Evolutionary conservation across 768 basidiomycete genomes (phyloP).

Genomic region (Tephrocybe sp.): DNA sequence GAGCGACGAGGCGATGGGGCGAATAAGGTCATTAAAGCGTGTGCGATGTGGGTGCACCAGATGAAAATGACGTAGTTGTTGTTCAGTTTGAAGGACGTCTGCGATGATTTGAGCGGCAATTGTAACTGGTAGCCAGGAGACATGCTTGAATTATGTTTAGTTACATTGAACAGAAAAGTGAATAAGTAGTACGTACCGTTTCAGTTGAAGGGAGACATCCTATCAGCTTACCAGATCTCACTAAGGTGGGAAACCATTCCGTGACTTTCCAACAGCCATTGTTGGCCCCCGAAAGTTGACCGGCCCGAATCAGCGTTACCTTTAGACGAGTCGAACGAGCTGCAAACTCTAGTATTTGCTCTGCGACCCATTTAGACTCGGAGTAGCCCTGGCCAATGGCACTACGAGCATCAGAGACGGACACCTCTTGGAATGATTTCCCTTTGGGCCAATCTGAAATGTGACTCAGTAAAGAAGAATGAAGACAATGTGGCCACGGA

Average conservation of each 20-base stretch:
- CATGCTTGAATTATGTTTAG: constrained; percentile 1
- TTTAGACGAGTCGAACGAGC: constrained; percentile 16
- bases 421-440: constrained; percentile 12
- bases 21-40: not conserved
- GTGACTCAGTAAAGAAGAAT: not conserved
- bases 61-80: constrained; percentile 9
- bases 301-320: constrained; percentile 30
- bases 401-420: constrained; percentile 19
- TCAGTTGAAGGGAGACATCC: constrained; percentile 5
- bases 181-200: not conserved
- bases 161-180: too few species aligned
- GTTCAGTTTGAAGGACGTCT: constrained; percentile 11
- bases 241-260: constrained; percentile 37
- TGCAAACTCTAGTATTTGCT: constrained; percentile 31
- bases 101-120: constrained; percentile 18
- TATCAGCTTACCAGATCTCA: not conserved
- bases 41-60: constrained; percentile 18
- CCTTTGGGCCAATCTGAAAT: not conserved
- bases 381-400: constrained; percentile 34
- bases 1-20: not conserved
- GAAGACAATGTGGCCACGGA: not conserved
- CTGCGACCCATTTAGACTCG: constrained; percentile 45
- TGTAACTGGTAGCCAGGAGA: constrained; percentile 25
- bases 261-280: constrained; percentile 37
- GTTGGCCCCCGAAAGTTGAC: constrained; percentile 35